Percentiles rank a stretch among this genome's conserved stretches.
phyloP scores from a whole-genome alignment of 2,329 filamentous ascomycete genomes.

The Zalaria obscura region DNA sequence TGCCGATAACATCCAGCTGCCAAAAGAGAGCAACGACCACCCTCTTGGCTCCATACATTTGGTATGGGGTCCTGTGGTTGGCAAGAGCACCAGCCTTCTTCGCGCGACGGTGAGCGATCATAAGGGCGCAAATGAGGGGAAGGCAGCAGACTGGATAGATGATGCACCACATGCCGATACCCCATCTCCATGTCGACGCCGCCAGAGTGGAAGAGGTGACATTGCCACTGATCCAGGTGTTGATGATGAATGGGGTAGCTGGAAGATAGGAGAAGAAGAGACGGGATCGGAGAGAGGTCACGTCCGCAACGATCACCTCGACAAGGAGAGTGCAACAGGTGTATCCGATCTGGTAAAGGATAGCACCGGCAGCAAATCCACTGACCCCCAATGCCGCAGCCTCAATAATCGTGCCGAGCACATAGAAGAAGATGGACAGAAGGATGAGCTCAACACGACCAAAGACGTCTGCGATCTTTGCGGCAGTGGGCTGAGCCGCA shows the following conservation, averaged over 20 bases:
- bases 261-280: slow-evolving; percentile 54
- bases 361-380: slow-evolving; percentile 41
- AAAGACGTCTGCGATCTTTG: slow-evolving; percentile 45
- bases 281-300: slow-evolving; percentile 48
- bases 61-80: slow-evolving; percentile 28
- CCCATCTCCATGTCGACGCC: slow-evolving; percentile 46
- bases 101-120: slow-evolving; percentile 37
- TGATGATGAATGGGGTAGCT: slow-evolving; percentile 42
- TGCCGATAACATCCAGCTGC: slow-evolving; percentile 44
- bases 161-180: slow-evolving; percentile 52
- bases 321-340: slow-evolving; percentile 47
- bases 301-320: slow-evolving; percentile 50
- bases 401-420: slow-evolving; percentile 41
- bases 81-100: slow-evolving; percentile 35
- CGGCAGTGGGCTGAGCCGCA: slow-evolving; percentile 38
- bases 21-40: slow-evolving; percentile 36
- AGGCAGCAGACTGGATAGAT: slow-evolving; percentile 46
- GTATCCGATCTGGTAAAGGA: slow-evolving; percentile 50
- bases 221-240: slow-evolving; percentile 50
- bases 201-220: slow-evolving; percentile 37
- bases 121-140: slow-evolving; percentile 42
- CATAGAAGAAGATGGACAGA: slow-evolving; percentile 42
- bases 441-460: slow-evolving; percentile 45
- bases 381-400: slow-evolving; percentile 34
- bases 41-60: slow-evolving; percentile 24